Evolutionary conservation across 1,139 yeast species (phyloP).

Genomic region (Kazachstania sp.): DNA sequence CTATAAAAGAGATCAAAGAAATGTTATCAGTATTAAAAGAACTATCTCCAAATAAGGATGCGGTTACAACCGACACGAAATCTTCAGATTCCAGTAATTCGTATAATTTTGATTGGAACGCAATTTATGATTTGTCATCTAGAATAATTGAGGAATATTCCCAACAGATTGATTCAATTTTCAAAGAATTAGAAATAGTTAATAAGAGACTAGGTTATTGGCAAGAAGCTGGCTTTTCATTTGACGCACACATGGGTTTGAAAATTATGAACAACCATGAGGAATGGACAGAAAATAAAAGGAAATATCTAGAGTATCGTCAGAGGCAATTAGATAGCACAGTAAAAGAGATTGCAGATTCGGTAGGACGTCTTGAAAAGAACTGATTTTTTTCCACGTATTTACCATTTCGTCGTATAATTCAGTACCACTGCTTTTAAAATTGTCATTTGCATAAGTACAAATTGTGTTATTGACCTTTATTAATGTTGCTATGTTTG

Average conservation of each 20-base stretch:
- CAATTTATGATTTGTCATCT: conserved; percentile 25
- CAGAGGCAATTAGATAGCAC: conserved; percentile 19
- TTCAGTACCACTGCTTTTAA: no score
- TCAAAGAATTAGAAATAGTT: conserved; percentile 19
- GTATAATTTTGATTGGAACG: conserved; percentile 24
- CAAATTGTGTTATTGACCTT: no score
- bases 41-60: background rate
- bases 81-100: background rate
- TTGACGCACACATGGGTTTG: conserved; percentile 28
- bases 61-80: background rate
- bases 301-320: conserved; percentile 19
- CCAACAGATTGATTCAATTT: conserved; percentile 20
- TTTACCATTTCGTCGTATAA: no score
- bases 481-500: no score
- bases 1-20: background rate
- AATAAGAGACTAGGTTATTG: conserved; percentile 26
- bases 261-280: conserved; percentile 21
- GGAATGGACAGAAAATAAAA: conserved; percentile 26
- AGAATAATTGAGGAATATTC: conserved; percentile 26
- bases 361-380: conserved; percentile 17
- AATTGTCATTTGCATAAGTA: no score
- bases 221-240: conserved; percentile 30
- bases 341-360: conserved; percentile 24
- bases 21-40: background rate
- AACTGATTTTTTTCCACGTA: background rate